These are phyloP conservation scores for Calocybe indica DNA, from an alignment of 768 basidiomycete genomes.

Conservation along the genomic window DNA sequence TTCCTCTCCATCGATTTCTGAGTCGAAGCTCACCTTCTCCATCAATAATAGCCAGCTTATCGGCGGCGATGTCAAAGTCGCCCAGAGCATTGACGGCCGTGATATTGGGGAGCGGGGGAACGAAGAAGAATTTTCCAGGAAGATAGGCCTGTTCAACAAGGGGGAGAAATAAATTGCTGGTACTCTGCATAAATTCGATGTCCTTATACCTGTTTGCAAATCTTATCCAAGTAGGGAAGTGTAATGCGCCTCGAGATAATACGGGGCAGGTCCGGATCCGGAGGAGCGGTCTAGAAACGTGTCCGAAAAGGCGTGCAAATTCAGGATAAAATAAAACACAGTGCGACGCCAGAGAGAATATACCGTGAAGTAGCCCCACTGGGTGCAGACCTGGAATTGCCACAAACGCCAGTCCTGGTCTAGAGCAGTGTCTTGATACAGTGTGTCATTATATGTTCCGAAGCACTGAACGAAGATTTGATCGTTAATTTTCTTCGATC, in stretches of 20 bases:
- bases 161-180: not conserved
- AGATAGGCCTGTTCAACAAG: conserved; percentile 53
- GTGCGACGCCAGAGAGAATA: conserved; percentile 11
- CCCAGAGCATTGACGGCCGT: conserved; percentile 79
- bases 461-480: conserved; percentile 57
- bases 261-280: conserved; percentile 58
- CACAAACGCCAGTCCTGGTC: conserved; percentile 81
- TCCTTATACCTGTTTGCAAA: conserved; percentile 50
- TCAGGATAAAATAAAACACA: not conserved
- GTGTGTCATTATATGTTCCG: conserved; percentile 67
- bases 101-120: conserved; percentile 74
- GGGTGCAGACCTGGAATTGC: conserved; percentile 88
- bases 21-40: conserved; percentile 53
- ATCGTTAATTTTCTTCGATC: not conserved
- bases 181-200: not conserved
- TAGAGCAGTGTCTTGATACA: conserved; percentile 56
- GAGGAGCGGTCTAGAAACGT: conserved; percentile 58
- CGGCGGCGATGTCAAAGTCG: conserved; percentile 76
- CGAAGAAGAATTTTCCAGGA: conserved; percentile 66
- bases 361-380: conserved; percentile 94
- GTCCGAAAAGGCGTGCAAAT: not conserved
- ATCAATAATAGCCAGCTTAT: conserved; percentile 84
- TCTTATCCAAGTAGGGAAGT: conserved; percentile 62
- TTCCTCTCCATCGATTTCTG: not conserved
- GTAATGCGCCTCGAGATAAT: conserved; percentile 79